phyloP scores from a whole-genome alignment of 2,329 filamentous ascomycete species.

The Xylariales sp. region DNA sequence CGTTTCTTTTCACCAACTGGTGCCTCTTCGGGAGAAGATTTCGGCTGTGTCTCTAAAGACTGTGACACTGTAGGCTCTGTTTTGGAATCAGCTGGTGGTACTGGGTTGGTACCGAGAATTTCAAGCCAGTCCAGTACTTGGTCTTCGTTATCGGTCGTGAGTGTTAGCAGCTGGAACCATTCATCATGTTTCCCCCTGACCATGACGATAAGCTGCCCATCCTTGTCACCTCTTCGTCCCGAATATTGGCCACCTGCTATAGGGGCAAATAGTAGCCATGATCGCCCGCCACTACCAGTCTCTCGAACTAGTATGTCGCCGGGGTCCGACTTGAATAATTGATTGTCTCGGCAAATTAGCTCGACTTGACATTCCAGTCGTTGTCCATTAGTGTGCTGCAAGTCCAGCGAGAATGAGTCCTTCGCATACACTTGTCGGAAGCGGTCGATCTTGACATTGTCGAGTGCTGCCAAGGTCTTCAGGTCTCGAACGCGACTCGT shows the following conservation, averaged over 20 bases:
- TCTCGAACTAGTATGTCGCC: slow-evolving; percentile 93
- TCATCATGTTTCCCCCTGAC: slow-evolving; percentile 67
- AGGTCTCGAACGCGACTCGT: slow-evolving; percentile 75
- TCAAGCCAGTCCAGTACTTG: slow-evolving; percentile 82
- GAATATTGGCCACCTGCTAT: slow-evolving; percentile 70
- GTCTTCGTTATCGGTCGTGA: slow-evolving; percentile 71
- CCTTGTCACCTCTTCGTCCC: slow-evolving; percentile 67
- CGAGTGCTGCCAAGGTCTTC: slow-evolving; percentile 66
- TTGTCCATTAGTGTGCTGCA: slow-evolving; percentile 86
- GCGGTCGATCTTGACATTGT: slow-evolving; percentile 68
- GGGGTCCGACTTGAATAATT: slow-evolving; percentile 57
- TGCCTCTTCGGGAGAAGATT: slow-evolving; percentile 25
- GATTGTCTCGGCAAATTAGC: slow-evolving; percentile 77
- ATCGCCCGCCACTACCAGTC: slow-evolving; percentile 66
- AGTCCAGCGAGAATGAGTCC: slow-evolving; percentile 81
- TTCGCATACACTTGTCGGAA: slow-evolving; percentile 79
- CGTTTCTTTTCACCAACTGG: slow-evolving; percentile 35
- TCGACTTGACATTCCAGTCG: slow-evolving; percentile 86
- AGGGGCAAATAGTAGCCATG: slow-evolving; percentile 88
- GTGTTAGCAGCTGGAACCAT: slow-evolving; percentile 82
- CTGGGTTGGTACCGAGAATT: slow-evolving; percentile 57
- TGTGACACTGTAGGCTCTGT: slow-evolving; percentile 23
- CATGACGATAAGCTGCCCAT: slow-evolving; percentile 79
- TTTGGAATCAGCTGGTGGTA: slow-evolving; percentile 40
- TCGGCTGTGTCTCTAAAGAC: slow-evolving; percentile 17